phyloP scores from a whole-genome alignment of 257 asterid species.

The Solanum tarapatanum region DNA sequence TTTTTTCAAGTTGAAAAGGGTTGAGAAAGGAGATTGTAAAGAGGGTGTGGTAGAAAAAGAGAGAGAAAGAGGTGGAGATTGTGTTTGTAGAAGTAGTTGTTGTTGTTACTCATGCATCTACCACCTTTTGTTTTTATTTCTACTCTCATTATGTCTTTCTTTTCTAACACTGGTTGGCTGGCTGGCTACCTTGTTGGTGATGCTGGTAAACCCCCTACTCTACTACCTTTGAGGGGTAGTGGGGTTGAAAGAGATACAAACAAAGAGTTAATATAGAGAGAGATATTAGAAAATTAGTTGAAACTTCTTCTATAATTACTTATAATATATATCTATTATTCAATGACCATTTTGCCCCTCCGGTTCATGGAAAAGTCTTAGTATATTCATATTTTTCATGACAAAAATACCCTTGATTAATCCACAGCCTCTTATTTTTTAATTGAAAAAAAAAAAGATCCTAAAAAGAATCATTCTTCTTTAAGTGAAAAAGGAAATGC shows the following conservation, averaged over 20 bases:
- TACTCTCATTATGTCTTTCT: constrained; percentile 24
- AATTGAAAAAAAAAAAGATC: neutral
- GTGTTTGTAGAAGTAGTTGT: constrained; percentile 13
- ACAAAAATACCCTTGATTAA: neutral
- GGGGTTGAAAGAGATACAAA: neutral
- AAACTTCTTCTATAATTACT: neutral
- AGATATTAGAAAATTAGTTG: constrained; percentile 3
- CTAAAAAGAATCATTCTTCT: neutral
- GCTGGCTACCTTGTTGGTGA: neutral
- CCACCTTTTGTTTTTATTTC: constrained; percentile 81
- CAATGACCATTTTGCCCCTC: neutral
- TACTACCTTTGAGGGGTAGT: neutral
- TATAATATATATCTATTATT: neutral
- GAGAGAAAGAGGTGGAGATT: neutral
- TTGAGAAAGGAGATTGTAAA: neutral
- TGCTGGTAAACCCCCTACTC: neutral
- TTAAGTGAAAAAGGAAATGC: neutral
- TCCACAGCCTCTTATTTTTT: neutral
- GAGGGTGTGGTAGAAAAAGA: constrained; percentile 18
- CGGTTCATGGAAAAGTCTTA: neutral
- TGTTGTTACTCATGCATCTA: constrained; percentile 86
- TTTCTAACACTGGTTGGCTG: neutral
- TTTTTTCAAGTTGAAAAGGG: neutral
- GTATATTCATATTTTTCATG: neutral
- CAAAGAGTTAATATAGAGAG: neutral